A percentile compares a stretch with the other conserved stretches of the same genome.
phyloP scores from a whole-genome alignment of 169 alveolate species.

The Prorocentrum cordatum region DNA sequence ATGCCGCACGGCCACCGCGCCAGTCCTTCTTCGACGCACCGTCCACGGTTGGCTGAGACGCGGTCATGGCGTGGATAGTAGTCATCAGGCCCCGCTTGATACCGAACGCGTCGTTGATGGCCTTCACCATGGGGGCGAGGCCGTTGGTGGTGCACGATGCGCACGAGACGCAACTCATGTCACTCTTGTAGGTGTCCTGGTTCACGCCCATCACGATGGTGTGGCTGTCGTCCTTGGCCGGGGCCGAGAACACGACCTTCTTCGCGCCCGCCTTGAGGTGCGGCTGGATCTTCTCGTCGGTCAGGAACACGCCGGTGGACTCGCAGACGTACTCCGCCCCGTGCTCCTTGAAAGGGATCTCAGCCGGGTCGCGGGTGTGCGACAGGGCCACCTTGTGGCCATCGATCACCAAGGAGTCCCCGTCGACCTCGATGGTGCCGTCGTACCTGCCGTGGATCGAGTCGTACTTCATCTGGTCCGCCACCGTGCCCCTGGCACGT shows the following conservation, averaged over 20 bases:
- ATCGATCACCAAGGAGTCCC: constrained; percentile 76
- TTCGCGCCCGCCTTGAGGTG: constrained; percentile 97
- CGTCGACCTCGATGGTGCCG: constrained; percentile 80
- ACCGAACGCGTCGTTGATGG: constrained; percentile 90
- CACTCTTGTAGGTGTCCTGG: constrained; percentile 84
- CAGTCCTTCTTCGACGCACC: constrained; percentile 99
- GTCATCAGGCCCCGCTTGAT: constrained; percentile 98
- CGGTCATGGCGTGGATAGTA: constrained; percentile 98
- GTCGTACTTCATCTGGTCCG: constrained; percentile 93
- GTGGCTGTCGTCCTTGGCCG: constrained; percentile 86
- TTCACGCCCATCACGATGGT: constrained; percentile 98
- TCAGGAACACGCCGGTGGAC: constrained; percentile 96
- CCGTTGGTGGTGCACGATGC: constrained; percentile 98
- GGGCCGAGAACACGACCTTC: constrained; percentile 80
- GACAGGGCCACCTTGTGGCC: constrained; percentile 80
- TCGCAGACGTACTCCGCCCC: constrained; percentile 95
- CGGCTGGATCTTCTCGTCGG: constrained; percentile 86
- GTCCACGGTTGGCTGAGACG: constrained; percentile 97
- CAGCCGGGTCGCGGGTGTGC: constrained; percentile 89
- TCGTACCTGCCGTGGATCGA: constrained; percentile 91
- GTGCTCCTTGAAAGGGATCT: constrained; percentile 92
- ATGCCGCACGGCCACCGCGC: constrained; percentile 99
- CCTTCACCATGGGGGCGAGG: constrained; percentile 95
- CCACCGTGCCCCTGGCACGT: too few species aligned
- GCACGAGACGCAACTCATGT: constrained; percentile 76